Base-by-base conservation (phyloP, 2,329 filamentous ascomycete genomes). In the Talaromyces sp. region DNA sequence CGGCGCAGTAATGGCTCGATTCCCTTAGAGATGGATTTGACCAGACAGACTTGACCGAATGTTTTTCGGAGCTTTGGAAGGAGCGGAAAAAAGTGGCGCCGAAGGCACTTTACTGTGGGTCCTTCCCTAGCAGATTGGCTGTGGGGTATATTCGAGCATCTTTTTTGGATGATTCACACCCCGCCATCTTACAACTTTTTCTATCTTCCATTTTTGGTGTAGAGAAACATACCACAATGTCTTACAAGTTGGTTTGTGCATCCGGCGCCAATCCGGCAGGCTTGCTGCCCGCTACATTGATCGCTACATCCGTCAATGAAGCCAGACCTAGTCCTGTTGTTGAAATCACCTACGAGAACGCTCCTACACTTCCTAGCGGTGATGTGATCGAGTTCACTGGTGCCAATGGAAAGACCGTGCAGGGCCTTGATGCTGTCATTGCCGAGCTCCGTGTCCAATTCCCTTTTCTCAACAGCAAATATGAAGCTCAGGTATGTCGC, bases 251-350 rank as follows among this genome's bases (percentile, higher is more conserved):
- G 54, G 76, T 71, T 35, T 69, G 80, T 69, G 78, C 79, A 35
- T 73, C 74, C 35, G 75, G 77, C 63, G 79, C 76, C 66, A 80
- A 77, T 66, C 77, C 79, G 67, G 74, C 79, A 41, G 70, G 72
- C 5, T 62, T 80, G 49, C 71, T 81, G n/a, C 80, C 79, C 17
- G 75, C 75, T 41, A 68, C 79, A 19, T 70, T 82, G 50, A 73
- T 79, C 66, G 79, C 77, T 11, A 74, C 74, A 35, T 80, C 77
- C 7, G 72, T 78, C 67, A 80, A 80, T 57, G 73, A 77, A 69
- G 73, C 74, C 11, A 73, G 75, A 22, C 72, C 74, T 6, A 73
- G 66, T 47, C 73, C 74, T 4, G 73, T 73, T 22, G 73, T 81
- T 64, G 67, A 70, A 33, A 77, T 80, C 67, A 73, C 67, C 61